phyloP scores from a whole-genome alignment of 2,329 filamentous ascomycete species.

The Penicillium sp. region DNA sequence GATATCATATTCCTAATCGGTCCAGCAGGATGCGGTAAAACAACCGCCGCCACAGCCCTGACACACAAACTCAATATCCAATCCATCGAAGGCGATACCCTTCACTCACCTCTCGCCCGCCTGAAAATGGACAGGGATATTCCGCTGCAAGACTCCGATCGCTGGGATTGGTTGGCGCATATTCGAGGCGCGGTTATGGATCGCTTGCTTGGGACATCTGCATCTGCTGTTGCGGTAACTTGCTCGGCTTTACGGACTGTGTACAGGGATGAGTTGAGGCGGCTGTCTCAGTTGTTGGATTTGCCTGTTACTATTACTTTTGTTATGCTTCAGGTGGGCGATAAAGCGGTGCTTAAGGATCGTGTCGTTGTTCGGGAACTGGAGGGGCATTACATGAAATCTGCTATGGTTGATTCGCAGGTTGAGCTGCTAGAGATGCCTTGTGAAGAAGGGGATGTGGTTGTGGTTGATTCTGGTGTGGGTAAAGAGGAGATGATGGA shows the following conservation, averaged over 20 bases:
- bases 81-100: slow-evolving; percentile 52
- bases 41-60: slow-evolving; percentile 51
- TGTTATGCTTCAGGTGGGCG: slow-evolving; percentile 34
- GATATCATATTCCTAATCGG: slow-evolving; percentile 45
- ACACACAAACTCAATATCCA: slow-evolving; percentile 37
- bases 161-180: slow-evolving; percentile 54
- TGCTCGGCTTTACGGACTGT: slow-evolving; percentile 56
- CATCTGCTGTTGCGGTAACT: slow-evolving; percentile 49
- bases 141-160: slow-evolving; percentile 53
- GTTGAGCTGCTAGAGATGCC: slow-evolving; percentile 48
- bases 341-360: slow-evolving; percentile 42
- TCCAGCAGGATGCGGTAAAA: slow-evolving; percentile 57
- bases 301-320: slow-evolving; percentile 35
- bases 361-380: slow-evolving; percentile 43
- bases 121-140: slow-evolving; percentile 53
- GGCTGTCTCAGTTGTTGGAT: slow-evolving; percentile 27
- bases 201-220: slow-evolving; percentile 11
- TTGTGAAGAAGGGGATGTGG: too few species aligned
- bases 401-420: slow-evolving; percentile 55
- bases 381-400: slow-evolving; percentile 57
- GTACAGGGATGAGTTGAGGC: slow-evolving; percentile 56
- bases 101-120: slow-evolving; percentile 53
- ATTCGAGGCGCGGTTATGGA: slow-evolving; percentile 23
- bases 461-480: too few species aligned
- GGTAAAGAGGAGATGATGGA: too few species aligned